Evolutionary conservation across 2,329 filamentous ascomycete species (phyloP).

Genomic region (Xylariaceae sp.): DNA sequence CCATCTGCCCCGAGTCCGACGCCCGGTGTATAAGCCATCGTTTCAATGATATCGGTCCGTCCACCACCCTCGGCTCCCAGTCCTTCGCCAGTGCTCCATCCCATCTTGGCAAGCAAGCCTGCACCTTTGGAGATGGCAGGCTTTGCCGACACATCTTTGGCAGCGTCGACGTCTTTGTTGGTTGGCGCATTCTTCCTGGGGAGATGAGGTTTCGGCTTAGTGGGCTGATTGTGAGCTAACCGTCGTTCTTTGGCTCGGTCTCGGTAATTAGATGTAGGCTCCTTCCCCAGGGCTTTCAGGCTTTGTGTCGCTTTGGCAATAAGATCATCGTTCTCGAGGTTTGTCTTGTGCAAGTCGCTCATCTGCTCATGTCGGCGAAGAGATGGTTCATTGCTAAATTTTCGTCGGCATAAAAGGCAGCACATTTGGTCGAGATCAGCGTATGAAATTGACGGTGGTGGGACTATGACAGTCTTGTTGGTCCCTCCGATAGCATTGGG

Average conservation of each 20-base stretch:
- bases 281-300: conserved; percentile 45
- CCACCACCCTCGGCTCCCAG: conserved; percentile 69
- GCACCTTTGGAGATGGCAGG: conserved; percentile 66
- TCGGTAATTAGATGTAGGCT: conserved; percentile 55
- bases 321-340: conserved; percentile 39
- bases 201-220: conserved; percentile 52
- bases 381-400: conserved; percentile 48
- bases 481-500: conserved; percentile 33
- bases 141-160: conserved; percentile 46
- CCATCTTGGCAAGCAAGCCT: conserved; percentile 74
- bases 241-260: conserved; percentile 74
- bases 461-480: conserved; percentile 26
- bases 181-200: conserved; percentile 37
- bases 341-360: conserved; percentile 52
- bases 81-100: conserved; percentile 70
- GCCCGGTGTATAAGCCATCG: conserved; percentile 70
- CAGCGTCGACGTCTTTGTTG: conserved; percentile 46
- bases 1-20: conserved; percentile 74
- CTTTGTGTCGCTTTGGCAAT: conserved; percentile 41
- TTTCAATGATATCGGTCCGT: conserved; percentile 67
- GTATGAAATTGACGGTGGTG: conserved; percentile 61
- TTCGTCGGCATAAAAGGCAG: conserved; percentile 52
- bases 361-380: conserved; percentile 53
- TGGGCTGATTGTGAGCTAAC: conserved; percentile 66
- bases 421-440: conserved; percentile 58